Percentiles rank a stretch among this genome's conserved stretches.
These are phyloP conservation scores for Alternaria infectoria DNA, from an alignment of 2,329 filamentous ascomycete species.

Conservation along the genomic window DNA sequence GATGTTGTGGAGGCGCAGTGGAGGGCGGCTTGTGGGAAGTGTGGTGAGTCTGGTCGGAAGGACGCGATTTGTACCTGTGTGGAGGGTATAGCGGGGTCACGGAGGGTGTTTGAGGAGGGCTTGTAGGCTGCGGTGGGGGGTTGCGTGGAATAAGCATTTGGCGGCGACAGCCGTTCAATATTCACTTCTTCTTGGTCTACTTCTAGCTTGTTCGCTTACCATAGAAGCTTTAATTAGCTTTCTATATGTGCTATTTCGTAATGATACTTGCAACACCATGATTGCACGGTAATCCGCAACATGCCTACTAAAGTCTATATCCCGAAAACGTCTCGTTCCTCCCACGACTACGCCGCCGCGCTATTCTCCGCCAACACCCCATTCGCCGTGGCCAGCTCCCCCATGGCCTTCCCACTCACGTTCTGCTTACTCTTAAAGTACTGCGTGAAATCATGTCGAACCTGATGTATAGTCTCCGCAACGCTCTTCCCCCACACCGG, in stretches of 20 bases:
- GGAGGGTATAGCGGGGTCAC: not conserved
- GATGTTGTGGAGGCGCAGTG: not conserved
- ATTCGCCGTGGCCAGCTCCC: not conserved
- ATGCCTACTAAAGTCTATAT: not conserved
- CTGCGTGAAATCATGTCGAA: constrained; percentile 45
- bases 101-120: not conserved
- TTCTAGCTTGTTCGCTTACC: not conserved
- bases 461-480: constrained; percentile 33
- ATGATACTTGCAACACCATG: too few relatives aligned
- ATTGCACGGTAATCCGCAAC: not conserved
- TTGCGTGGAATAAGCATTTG: not conserved
- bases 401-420: not conserved
- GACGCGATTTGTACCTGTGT: not conserved
- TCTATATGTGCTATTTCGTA: too few relatives aligned
- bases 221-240: too few relatives aligned
- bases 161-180: not conserved
- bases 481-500: constrained; percentile 35
- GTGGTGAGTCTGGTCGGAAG: not conserved
- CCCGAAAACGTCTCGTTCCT: not conserved
- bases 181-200: too few relatives aligned
- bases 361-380: constrained; percentile 11
- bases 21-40: not conserved
- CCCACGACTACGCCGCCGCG: constrained; percentile 3
- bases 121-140: not conserved
- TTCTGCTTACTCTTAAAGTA: constrained; percentile 42